These are phyloP conservation scores for Brassica balearica DNA, from an alignment of 441 rosid genomes.

Conservation along the genomic window DNA sequence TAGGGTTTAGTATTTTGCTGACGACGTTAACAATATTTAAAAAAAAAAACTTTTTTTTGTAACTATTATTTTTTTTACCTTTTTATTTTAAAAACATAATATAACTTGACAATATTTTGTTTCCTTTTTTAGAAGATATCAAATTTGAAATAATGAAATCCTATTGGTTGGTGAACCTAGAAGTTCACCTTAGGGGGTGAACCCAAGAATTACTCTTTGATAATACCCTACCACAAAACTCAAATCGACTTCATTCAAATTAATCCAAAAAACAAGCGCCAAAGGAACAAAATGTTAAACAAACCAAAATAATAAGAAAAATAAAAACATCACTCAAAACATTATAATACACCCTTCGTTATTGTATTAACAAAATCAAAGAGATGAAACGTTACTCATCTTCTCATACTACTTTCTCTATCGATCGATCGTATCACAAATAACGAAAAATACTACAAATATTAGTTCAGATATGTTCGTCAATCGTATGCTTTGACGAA, in stretches of 20 bases:
- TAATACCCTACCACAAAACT: conserved; percentile 44
- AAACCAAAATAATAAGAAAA: conserved; percentile 14
- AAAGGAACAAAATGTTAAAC: conserved; percentile 12
- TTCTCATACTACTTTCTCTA: conserved; percentile 29
- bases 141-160: no score
- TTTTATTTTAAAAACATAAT: no score
- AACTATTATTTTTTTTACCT: no score
- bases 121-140: no score
- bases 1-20: no score
- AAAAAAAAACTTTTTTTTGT: no score
- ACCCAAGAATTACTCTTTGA: neutral
- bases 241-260: conserved; percentile 44
- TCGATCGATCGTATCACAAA: conserved; percentile 19
- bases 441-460: conserved; percentile 5
- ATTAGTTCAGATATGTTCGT: conserved; percentile 27
- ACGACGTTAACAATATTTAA: no score
- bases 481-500: conserved; percentile 60
- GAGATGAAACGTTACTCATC: conserved; percentile 25
- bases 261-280: conserved; percentile 44
- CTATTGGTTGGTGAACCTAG: no score
- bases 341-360: conserved; percentile 36
- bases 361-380: conserved; percentile 38
- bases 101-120: no score
- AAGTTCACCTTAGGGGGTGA: no score
- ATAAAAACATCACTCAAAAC: conserved; percentile 22